Conservation (phyloP, 2,329 filamentous ascomycete genomes). For the Teratosphaeria destructans region DNA sequence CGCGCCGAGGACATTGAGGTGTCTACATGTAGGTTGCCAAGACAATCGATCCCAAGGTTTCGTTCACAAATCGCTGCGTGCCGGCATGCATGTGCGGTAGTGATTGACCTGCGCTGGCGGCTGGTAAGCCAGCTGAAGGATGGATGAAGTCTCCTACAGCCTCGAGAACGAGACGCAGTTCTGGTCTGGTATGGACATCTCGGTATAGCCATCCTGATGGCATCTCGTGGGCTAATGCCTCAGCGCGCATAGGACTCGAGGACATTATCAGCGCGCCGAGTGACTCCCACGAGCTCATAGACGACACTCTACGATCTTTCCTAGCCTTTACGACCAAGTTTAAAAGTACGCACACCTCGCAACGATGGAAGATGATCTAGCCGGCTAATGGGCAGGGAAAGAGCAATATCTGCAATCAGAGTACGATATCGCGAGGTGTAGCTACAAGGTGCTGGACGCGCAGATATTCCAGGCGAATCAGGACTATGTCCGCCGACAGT, state of each 20-base stretch:
- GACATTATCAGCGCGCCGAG: conserved; percentile 52
- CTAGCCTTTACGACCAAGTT: conserved; percentile 66
- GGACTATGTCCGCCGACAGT: conserved; percentile 83
- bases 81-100: conserved; percentile 6
- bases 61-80: neutral
- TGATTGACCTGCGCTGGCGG: conserved; percentile 6
- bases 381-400: conserved; percentile 15
- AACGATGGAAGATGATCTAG: neutral
- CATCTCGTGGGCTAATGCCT: neutral
- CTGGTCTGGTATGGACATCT: conserved; percentile 63
- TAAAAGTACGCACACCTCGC: conserved; percentile 42
- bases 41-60: neutral
- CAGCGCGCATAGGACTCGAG: conserved; percentile 47
- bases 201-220: neutral
- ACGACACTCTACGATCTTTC: conserved; percentile 77
- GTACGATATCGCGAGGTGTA: conserved; percentile 70
- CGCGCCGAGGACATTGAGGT: neutral
- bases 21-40: neutral
- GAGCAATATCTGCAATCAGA: conserved; percentile 65
- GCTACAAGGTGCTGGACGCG: conserved; percentile 67
- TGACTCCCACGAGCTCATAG: conserved; percentile 57
- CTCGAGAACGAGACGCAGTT: conserved; percentile 77
- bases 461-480: conserved; percentile 62
- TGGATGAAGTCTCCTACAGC: conserved; percentile 54
- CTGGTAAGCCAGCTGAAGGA: conserved; percentile 25